Base-by-base conservation (phyloP, 2,329 filamentous ascomycete species). In the Lachnellula occidentalis region DNA sequence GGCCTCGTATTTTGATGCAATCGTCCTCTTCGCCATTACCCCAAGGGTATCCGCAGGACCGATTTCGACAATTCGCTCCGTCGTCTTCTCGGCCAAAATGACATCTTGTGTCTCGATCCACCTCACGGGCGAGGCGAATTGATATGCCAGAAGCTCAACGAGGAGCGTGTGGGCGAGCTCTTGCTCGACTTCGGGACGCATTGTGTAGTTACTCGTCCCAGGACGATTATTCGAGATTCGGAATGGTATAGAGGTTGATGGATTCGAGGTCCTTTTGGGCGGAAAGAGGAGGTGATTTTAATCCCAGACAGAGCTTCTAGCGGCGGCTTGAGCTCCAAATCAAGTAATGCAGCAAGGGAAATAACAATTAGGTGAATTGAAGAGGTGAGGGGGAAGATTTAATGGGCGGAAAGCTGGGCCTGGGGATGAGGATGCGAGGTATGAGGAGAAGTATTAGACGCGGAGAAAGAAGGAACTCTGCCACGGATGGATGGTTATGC, bases 91-190 rank as follows among this genome's bases (percentile, higher is more conserved):
- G 62, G 88, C 92, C 66, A 99, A 88, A 69, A 99, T 94, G 67
- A 99, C 94, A 92, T 99, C 94, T 77, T 99, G 94, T 53, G 94
- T 99, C 77, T 99, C 94, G 74, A 99, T 99, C 94, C 94, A 99
- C 85, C 94, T 87, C 67, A 99, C 94, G 49, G 94, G 94, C 52
- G 92, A 97, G 67, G 94, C 94, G 74, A 99, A 99, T 73, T 99
- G 94, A 76, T 97, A 99, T 78, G 94, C 94, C 66, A 99, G 85
- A 62, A 99, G 89, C 85, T 99, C 94, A 64, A 99, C 90, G 71
- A 99, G 88, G 75, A 99, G 84, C 65, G 92, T 97, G 76, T 99
- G 92, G 70, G 94, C 88, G 74, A 99, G 89, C 80, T 99, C 94
- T 77, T 99, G 94, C 85, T 99, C 92, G 74, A 97, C 81, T 83